Conservation (phyloP, 1,284 basidiomycete species). For the Sporisorium iseilematis-ciliati region DNA sequence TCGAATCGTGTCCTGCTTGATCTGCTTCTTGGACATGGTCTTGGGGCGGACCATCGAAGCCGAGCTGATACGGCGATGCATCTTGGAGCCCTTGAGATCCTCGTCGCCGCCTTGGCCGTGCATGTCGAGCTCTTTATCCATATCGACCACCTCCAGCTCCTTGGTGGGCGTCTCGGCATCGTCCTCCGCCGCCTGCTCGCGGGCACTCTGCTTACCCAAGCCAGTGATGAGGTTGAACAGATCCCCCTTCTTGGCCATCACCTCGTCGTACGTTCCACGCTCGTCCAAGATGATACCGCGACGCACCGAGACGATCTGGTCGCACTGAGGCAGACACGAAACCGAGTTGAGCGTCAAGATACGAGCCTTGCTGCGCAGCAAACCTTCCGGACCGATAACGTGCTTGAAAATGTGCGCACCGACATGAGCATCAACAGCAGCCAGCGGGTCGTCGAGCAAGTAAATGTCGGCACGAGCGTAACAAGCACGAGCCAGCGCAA, state of each 20-base stretch:
- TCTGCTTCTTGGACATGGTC: constrained; percentile 53
- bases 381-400: constrained; percentile 58
- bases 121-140: constrained; percentile 50
- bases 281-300: constrained; percentile 76
- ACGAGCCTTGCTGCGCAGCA: constrained; percentile 61
- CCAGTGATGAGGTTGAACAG: constrained; percentile 73
- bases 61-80: constrained; percentile 57
- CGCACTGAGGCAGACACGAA: constrained; percentile 74
- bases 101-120: constrained; percentile 53
- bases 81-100: constrained; percentile 48
- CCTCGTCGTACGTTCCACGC: constrained; percentile 76
- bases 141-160: constrained; percentile 45
- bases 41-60: constrained; percentile 59
- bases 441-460: constrained; percentile 81
- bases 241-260: constrained; percentile 74
- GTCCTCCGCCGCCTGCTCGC: constrained; percentile 46
- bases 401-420: constrained; percentile 68
- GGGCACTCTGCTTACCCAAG: constrained; percentile 69
- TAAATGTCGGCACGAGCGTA: constrained; percentile 79
- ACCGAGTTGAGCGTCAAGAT: constrained; percentile 70
- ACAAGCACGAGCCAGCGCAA: constrained; percentile 80
- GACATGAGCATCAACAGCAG: constrained; percentile 73
- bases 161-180: constrained; percentile 35
- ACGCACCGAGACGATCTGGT: constrained; percentile 80
- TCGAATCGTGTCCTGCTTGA: constrained; percentile 64